Conservation (phyloP, 2,329 filamentous ascomycete species). For the Pseudogymnoascus sp. region DNA sequence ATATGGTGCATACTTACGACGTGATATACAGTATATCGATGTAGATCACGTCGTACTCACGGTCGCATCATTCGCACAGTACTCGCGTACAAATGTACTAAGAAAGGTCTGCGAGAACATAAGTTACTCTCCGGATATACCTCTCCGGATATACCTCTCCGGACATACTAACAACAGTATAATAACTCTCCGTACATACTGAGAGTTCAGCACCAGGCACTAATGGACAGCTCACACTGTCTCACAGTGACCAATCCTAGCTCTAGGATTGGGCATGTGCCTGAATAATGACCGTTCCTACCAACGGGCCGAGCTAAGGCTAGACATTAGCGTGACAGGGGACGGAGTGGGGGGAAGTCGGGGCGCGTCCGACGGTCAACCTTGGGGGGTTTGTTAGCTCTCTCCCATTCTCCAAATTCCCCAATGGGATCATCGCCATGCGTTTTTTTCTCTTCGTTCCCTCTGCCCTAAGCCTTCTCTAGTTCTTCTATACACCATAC, state of each 20-base stretch:
- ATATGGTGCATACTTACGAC: neutral
- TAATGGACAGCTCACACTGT: neutral
- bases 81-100: neutral
- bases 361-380: neutral
- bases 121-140: neutral
- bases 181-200: neutral
- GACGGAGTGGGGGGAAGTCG: neutral
- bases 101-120: neutral
- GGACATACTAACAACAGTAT: too few species aligned
- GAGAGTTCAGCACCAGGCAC: neutral
- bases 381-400: neutral
- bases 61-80: neutral
- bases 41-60: neutral
- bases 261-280: neutral
- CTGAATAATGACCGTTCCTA: neutral
- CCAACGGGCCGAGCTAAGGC: neutral
- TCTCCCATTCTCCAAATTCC: neutral
- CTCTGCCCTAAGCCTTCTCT: neutral
- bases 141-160: too few species aligned
- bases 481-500: neutral
- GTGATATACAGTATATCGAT: neutral
- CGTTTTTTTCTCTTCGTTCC: neutral
- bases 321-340: neutral
- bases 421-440: neutral
- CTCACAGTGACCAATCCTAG: neutral